Conservation (phyloP, 2,329 filamentous ascomycete species). For the Apiospora sp. region DNA sequence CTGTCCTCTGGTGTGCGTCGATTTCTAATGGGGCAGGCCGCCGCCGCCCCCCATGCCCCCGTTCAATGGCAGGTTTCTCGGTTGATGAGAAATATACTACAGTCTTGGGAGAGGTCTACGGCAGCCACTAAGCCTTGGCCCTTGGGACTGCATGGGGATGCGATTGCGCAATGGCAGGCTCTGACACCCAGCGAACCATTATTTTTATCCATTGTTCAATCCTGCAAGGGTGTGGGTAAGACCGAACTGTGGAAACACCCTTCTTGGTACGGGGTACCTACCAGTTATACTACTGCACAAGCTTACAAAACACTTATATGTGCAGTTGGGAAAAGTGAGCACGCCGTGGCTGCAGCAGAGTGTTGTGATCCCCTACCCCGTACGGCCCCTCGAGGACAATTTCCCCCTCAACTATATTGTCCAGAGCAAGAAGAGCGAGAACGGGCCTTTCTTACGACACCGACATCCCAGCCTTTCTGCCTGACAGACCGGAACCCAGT, state of each 20-base stretch:
- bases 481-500: background rate
- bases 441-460: background rate
- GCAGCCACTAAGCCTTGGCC: constrained; percentile 12
- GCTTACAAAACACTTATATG: background rate
- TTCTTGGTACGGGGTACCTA: constrained; percentile 11
- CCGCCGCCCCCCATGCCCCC: background rate
- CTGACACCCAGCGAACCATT: constrained; percentile 18
- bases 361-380: constrained; percentile 5
- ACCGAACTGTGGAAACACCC: constrained; percentile 13
- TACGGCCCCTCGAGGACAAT: constrained; percentile 7
- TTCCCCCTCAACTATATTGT: background rate
- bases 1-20: background rate
- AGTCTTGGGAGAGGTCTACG: background rate
- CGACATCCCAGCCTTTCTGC: background rate
- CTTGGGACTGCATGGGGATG: background rate
- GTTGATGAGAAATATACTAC: constrained; percentile 12
- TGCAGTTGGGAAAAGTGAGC: constrained; percentile 2
- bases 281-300: background rate
- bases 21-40: background rate
- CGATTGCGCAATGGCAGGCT: constrained; percentile 17
- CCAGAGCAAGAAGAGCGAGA: background rate
- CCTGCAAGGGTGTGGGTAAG: constrained; percentile 18
- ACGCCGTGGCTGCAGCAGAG: background rate
- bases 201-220: constrained; percentile 17
- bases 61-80: constrained; percentile 3